Base-by-base conservation (phyloP, 495 filamentous ascomycete genomes). In the Lindgomyces ingoldianus region DNA sequence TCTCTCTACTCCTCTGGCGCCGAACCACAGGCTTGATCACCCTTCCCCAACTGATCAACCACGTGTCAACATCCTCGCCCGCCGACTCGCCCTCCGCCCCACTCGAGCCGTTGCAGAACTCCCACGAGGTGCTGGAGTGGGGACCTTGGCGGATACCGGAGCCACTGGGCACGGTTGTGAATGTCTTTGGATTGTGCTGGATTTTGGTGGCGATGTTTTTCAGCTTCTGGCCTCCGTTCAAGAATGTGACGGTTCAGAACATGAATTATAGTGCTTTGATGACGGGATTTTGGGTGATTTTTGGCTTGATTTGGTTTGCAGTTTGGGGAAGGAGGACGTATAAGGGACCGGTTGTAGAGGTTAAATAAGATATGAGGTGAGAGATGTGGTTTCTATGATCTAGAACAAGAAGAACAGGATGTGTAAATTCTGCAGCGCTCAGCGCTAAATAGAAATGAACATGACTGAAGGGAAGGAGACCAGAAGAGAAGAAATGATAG, bases 271-370 rank as follows among this genome's bases (percentile, higher is more conserved):
- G 44, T 22, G 12, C 44, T n/a, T 24, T 25, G 47, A 24, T 50
- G 33, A 39, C 33, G 33, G 33, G 33, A 14, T 39, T 39, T 39
- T 39, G 33, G n/a, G 8, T 60, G 19, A 22, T 65, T 30, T 14
- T 65, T 26, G 26, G 60, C 19, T 6, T 60, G 24, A 57, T 19
- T 3, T 44, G 65, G 39, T 72, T 57, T 58, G 14, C 57, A 1
- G n/a, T 67, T 16, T 39, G 59, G 49, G 66, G 55, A 48, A 9
- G 66, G 24, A 62, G 62, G 27, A 41, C 53, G 2, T 72, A 72
- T 42, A 51, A 66, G 24, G 69, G 69, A 1, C 69, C 69, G n/a
- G 69, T 72, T 10, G 16, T 14, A 4, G 52, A 56, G 25, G 10
- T 52, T 25, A 55, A 42, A 1, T 4, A 39, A 14, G 33, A 14